Evolutionary conservation across 2,329 filamentous ascomycete species (phyloP).

Genomic region (Diaporthe ilicicola): DNA sequence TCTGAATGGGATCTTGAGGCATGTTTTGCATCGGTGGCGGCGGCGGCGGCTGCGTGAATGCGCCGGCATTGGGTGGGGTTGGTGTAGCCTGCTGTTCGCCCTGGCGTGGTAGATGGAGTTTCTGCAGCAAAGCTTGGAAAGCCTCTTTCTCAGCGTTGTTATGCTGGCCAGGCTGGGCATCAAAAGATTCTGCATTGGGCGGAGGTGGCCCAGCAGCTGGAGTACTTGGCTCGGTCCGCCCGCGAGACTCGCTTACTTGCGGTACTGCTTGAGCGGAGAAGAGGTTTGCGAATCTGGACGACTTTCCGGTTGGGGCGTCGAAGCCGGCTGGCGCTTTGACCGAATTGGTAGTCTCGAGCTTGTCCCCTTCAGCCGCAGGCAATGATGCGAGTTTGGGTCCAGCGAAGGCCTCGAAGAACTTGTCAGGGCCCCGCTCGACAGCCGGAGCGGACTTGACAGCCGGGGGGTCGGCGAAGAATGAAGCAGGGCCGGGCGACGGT

Average conservation of each 20-base stretch:
- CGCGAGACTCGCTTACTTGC: conserved; percentile 47
- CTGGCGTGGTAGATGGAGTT: conserved; percentile 67
- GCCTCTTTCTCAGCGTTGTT: conserved; percentile 81
- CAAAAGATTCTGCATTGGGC: conserved; percentile 8
- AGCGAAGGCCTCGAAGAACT: conserved; percentile 74
- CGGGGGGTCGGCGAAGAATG: conserved; percentile 41
- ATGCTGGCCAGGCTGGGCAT: conserved; percentile 34
- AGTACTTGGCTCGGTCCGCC: conserved; percentile 58
- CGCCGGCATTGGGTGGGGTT: conserved; percentile 54
- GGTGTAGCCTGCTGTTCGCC: conserved; percentile 35
- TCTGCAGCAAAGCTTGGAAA: conserved; percentile 82
- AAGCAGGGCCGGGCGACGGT: conserved; percentile 38
- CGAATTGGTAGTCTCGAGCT: conserved; percentile 55
- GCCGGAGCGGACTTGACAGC: conserved; percentile 66
- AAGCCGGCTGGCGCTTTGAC: conserved; percentile 54
- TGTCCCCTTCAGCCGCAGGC: conserved; percentile 48
- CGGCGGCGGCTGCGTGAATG: conserved; percentile 51
- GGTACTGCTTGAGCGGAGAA: conserved; percentile 66
- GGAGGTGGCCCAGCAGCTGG: conserved; percentile 47
- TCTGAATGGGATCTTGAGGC: conserved; percentile 30
- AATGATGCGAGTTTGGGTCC: conserved; percentile 38
- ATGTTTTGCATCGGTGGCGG: conserved; percentile 35
- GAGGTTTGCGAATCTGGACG: conserved; percentile 88
- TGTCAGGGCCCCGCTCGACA: conserved; percentile 75
- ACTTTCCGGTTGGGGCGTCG: conserved; percentile 54